Percentiles rank a stretch among this genome's conserved stretches.
phyloP scores from a whole-genome alignment of 495 filamentous ascomycete species.

The Saxispiralis lemnorum region DNA sequence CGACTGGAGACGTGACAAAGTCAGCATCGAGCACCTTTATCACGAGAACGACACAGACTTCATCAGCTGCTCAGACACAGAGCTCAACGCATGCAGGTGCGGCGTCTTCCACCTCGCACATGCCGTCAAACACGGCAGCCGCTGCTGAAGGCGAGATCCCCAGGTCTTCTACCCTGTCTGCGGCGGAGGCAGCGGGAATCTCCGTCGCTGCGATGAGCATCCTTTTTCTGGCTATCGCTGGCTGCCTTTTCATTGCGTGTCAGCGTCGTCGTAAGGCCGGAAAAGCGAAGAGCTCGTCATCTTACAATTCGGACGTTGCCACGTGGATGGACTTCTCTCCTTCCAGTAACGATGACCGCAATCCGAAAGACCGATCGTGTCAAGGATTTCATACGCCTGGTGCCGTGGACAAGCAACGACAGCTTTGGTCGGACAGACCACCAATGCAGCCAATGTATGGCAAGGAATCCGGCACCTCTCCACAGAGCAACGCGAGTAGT shows the following conservation, averaged over 20 bases:
- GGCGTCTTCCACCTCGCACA: not conserved
- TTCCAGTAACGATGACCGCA: conserved; percentile 3
- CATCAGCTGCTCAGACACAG: too few species aligned
- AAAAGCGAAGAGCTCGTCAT: not conserved
- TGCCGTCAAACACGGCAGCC: not conserved
- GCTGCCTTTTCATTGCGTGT: conserved; percentile 2
- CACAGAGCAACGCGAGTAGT: conserved; percentile 5
- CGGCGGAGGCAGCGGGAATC: conserved; percentile 10
- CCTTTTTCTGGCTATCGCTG: conserved; percentile 1
- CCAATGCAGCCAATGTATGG: not conserved
- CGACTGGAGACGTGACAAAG: not conserved
- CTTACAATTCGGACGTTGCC: too few species aligned
- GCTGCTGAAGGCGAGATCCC: not conserved
- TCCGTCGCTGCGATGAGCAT: conserved; percentile 10
- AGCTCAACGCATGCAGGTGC: not conserved
- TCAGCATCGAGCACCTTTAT: not conserved
- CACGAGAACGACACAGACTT: not conserved
- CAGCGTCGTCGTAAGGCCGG: conserved; percentile 4
- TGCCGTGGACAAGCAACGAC: too few species aligned
- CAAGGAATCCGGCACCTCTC: not conserved
- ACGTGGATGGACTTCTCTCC: conserved; percentile 1
- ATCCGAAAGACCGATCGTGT: not conserved
- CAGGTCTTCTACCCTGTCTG: conserved; percentile 3
- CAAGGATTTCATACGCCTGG: too few species aligned
- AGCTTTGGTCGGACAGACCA: not conserved